phyloP scores from a whole-genome alignment of 2,329 filamentous ascomycete genomes.

The Epicoccum sorghinum region DNA sequence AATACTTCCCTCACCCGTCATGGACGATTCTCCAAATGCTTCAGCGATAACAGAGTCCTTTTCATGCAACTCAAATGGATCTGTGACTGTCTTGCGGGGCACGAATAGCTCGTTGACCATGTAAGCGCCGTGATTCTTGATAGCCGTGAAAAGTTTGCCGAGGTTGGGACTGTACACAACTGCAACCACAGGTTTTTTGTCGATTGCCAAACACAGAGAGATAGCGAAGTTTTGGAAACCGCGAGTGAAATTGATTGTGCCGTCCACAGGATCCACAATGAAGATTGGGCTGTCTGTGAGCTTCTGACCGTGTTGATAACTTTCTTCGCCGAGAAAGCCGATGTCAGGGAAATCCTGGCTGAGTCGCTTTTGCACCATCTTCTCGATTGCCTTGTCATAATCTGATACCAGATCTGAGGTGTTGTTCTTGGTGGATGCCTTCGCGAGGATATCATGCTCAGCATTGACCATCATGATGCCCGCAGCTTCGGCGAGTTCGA shows the following conservation, averaged over 20 bases:
- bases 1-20: background rate
- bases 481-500: conserved; percentile 34
- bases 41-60: background rate
- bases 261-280: conserved; percentile 48
- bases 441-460: conserved; percentile 32
- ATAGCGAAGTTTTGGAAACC: conserved; percentile 47
- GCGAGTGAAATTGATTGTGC: conserved; percentile 49
- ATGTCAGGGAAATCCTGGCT: conserved; percentile 53
- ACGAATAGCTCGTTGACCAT: conserved; percentile 27
- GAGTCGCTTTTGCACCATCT: conserved; percentile 55
- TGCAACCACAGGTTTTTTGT: conserved; percentile 43
- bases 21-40: background rate
- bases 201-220: conserved; percentile 39
- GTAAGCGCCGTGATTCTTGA: conserved; percentile 42
- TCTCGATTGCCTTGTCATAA: conserved; percentile 61
- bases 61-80: background rate
- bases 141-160: conserved; percentile 43
- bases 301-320: conserved; percentile 39
- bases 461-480: conserved; percentile 44
- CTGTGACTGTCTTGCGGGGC: background rate
- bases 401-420: conserved; percentile 61
- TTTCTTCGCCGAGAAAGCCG: conserved; percentile 49
- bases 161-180: conserved; percentile 46
- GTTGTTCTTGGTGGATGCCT: conserved; percentile 41
- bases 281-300: conserved; percentile 42